Percentiles rank a stretch among this genome's conserved stretches.
Conservation (phyloP, 371 early-diverging fungal species). For the Fennellomyces sp. region DNA sequence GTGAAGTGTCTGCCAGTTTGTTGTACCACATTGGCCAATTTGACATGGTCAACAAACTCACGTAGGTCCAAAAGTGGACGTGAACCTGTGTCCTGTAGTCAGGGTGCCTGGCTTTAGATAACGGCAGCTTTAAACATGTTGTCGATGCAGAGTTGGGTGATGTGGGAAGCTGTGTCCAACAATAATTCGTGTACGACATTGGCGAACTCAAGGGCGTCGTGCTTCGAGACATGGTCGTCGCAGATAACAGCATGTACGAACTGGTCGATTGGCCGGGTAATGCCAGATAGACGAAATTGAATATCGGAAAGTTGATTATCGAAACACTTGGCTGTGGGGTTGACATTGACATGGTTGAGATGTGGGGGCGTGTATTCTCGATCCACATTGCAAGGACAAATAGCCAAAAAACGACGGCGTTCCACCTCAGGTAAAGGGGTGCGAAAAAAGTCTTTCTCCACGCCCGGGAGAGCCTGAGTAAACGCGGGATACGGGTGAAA, state of each 20-base stretch:
- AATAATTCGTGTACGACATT: conserved; percentile 8
- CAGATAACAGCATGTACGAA: neutral
- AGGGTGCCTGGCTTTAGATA: neutral
- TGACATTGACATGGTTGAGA: too few relatives aligned
- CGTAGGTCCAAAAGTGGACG: neutral
- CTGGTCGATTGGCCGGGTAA: conserved; percentile 2
- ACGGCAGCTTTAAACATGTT: conserved; percentile 10
- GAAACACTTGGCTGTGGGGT: too few relatives aligned
- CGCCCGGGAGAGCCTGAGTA: too few relatives aligned
- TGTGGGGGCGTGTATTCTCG: too few relatives aligned
- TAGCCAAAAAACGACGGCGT: too few relatives aligned
- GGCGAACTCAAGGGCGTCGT: conserved; percentile 9
- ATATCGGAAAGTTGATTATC: conserved; percentile 1
- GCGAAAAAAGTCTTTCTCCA: too few relatives aligned
- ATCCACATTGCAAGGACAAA: too few relatives aligned
- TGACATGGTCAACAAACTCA: neutral
- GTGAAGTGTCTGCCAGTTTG: neutral
- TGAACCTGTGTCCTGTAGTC: neutral
- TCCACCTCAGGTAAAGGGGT: too few relatives aligned
- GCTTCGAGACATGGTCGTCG: neutral
- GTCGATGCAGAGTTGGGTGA: conserved; percentile 3
- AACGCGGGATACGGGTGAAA: too few relatives aligned
- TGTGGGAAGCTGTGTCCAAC: conserved; percentile 4
- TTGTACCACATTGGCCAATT: neutral
- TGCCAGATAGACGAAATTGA: conserved; percentile 8